phyloP scores from a whole-genome alignment of 2,329 filamentous ascomycete genomes.

The Talaromyces sp. region DNA sequence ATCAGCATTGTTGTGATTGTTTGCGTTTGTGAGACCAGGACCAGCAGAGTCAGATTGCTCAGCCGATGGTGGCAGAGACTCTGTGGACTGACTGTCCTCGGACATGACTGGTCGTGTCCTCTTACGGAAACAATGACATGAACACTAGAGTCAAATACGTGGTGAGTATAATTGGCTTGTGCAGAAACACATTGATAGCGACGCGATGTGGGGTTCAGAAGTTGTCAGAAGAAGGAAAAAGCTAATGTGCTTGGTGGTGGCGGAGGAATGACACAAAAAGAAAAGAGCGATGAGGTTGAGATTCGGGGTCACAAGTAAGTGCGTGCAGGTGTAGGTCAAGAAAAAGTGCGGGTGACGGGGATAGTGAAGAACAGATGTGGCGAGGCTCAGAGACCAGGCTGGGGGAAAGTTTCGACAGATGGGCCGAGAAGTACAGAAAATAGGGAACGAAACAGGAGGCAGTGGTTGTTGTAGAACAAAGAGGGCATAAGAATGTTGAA shows the following conservation, averaged over 20 bases:
- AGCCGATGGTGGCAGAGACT: conserved; percentile 25
- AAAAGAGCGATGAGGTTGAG: conserved; percentile 10
- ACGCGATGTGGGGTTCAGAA: background rate
- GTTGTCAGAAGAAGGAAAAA: background rate
- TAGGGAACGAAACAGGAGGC: conserved; percentile 13
- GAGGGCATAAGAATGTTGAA: conserved; percentile 4
- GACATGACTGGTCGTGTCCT: conserved; percentile 26
- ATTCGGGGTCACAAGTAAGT: background rate
- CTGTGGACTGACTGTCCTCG: conserved; percentile 26
- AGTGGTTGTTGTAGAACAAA: background rate
- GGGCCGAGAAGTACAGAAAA: background rate
- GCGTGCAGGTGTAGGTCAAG: background rate
- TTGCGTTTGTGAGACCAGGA: conserved; percentile 4
- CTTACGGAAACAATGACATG: conserved; percentile 19
- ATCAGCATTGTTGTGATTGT: conserved; percentile 5
- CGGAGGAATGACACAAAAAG: conserved; percentile 14
- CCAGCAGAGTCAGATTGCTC: conserved; percentile 24
- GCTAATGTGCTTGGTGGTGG: conserved; percentile 3
- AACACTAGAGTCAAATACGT: conserved; percentile 11
- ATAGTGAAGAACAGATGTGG: conserved; percentile 8
- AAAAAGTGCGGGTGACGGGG: conserved; percentile 4
- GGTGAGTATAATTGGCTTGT: conserved; percentile 17
- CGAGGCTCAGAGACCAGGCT: conserved; percentile 15
- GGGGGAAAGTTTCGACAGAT: conserved; percentile 12
- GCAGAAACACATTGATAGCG: conserved; percentile 13